Conservation (phyloP, 2,329 filamentous ascomycete species). For the Magnaporthiopsis poae region DNA sequence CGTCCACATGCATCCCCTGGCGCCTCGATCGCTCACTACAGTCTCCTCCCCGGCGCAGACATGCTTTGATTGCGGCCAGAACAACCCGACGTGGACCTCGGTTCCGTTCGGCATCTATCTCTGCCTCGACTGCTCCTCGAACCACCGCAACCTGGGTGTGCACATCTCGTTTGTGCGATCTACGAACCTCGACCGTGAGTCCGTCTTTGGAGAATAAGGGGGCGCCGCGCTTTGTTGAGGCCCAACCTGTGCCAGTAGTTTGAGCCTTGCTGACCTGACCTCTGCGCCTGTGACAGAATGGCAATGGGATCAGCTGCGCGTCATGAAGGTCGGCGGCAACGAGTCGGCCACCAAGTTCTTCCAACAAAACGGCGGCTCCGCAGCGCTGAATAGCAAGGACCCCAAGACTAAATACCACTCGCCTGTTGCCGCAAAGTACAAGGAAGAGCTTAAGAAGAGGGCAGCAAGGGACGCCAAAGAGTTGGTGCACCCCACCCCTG, state of each 20-base stretch:
- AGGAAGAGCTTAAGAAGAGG: slow-evolving; percentile 84
- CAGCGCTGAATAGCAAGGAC: slow-evolving; percentile 91
- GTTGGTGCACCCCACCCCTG: slow-evolving; percentile 39
- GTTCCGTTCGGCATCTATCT: slow-evolving; percentile 93
- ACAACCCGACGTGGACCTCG: slow-evolving; percentile 97
- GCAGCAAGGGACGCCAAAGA: slow-evolving; percentile 74
- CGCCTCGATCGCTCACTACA: slow-evolving; percentile 1
- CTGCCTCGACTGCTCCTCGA: slow-evolving; percentile 92
- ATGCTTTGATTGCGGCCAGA: slow-evolving; percentile 96
- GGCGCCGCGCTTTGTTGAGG: too few relatives aligned
- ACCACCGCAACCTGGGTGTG: slow-evolving; percentile 93
- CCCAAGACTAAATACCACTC: slow-evolving; percentile 94
- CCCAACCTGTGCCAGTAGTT: background rate
- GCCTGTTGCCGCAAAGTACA: slow-evolving; percentile 89
- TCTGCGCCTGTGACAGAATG: slow-evolving; percentile 51
- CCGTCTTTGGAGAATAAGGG: slow-evolving; percentile 2
- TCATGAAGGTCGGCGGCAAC: slow-evolving; percentile 98
- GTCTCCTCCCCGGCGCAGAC: slow-evolving; percentile 45
- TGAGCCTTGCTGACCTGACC: slow-evolving; percentile 17
- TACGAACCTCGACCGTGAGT: slow-evolving; percentile 93
- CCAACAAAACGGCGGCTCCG: slow-evolving; percentile 87
- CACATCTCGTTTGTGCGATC: slow-evolving; percentile 99
- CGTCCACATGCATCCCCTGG: background rate
- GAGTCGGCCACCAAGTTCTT: slow-evolving; percentile 98
- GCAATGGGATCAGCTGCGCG: slow-evolving; percentile 96